Percentiles rank a stretch among this genome's conserved stretches.
Evolutionary conservation across 768 basidiomycete species (phyloP).

Genomic region (Trametes cinnabarina): DNA sequence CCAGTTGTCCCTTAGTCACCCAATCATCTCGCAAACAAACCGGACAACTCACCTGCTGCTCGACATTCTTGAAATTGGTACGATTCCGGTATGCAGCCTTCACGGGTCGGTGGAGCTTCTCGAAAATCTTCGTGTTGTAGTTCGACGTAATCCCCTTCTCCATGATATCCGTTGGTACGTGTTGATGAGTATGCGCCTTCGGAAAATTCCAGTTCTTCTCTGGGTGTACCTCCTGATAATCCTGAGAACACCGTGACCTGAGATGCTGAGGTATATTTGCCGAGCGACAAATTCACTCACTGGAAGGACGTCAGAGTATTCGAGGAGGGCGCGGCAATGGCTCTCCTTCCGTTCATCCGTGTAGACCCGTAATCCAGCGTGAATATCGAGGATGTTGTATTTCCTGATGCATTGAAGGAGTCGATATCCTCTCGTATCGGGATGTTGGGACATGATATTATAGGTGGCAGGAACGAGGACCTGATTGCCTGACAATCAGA

Average conservation of each 20-base stretch:
- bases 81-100: background rate
- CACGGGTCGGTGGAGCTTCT: conserved; percentile 4
- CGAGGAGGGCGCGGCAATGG: no score
- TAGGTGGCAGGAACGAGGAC: background rate
- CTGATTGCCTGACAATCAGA: background rate
- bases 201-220: conserved; percentile 15
- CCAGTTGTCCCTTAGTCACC: background rate
- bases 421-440: conserved; percentile 18
- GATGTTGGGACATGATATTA: background rate
- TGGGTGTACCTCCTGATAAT: background rate
- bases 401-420: conserved; percentile 31
- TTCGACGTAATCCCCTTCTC: conserved; percentile 1
- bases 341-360: background rate
- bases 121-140: conserved; percentile 4
- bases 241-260: background rate
- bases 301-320: background rate
- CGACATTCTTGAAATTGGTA: conserved; percentile 5
- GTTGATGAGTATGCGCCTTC: conserved; percentile 7
- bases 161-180: background rate
- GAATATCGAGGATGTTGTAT: conserved; percentile 34
- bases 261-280: background rate
- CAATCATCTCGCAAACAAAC: background rate
- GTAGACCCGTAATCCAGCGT: conserved; percentile 25
- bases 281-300: background rate
- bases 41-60: background rate